A percentile compares a stretch with the other conserved stretches of the same genome.
phyloP scores from a whole-genome alignment of 139 green algal species.

The Edaphochlamys debaryana region DNA sequence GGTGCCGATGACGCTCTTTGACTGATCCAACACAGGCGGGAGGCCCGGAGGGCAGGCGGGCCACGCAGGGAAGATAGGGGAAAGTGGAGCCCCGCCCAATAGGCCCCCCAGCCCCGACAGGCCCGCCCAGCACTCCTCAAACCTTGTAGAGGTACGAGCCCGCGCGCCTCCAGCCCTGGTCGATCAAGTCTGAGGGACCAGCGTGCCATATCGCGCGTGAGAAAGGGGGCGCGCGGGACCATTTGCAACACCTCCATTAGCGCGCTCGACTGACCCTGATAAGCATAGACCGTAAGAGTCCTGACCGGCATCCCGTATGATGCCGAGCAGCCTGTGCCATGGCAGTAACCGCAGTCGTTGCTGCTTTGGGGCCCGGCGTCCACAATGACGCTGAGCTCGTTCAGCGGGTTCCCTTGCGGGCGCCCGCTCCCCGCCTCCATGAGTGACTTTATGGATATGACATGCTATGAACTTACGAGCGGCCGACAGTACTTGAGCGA shows the following conservation, averaged over 20 bases:
- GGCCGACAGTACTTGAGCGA: too few relatives aligned
- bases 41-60: not conserved
- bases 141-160: conserved; percentile 68
- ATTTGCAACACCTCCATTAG: too few relatives aligned
- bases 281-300: conserved; percentile 44
- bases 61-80: too few relatives aligned
- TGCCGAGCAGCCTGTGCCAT: not conserved
- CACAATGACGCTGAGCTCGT: not conserved
- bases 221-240: not conserved
- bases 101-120: too few relatives aligned
- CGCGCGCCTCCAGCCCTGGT: conserved; percentile 61
- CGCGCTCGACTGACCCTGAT: conserved; percentile 58
- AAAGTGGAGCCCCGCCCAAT: too few relatives aligned
- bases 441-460: too few relatives aligned
- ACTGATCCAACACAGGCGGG: not conserved
- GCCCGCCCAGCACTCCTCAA: too few relatives aligned
- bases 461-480: too few relatives aligned
- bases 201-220: not conserved
- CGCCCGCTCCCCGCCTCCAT: too few relatives aligned
- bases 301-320: conserved; percentile 50
- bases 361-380: not conserved
- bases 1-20: not conserved
- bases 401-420: not conserved
- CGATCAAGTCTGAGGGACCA: conserved; percentile 56
- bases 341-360: conserved; percentile 21